These are phyloP conservation scores for Diaporthe longicolla DNA, from an alignment of 2,329 filamentous ascomycete species.

Conservation along the genomic window DNA sequence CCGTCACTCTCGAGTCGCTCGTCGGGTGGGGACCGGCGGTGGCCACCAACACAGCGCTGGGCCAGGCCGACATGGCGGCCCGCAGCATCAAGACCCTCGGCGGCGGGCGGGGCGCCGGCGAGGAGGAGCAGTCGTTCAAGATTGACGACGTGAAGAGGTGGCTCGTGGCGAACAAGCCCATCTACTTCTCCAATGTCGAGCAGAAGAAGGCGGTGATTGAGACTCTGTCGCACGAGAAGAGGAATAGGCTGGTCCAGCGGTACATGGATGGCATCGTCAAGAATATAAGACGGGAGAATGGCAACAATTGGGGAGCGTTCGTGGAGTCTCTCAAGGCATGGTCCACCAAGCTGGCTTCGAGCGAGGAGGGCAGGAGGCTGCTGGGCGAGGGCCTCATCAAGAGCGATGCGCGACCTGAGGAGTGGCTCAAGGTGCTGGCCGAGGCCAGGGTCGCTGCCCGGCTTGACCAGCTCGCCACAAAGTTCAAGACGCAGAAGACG, in stretches of 20 bases:
- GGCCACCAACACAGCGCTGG: conserved; percentile 50
- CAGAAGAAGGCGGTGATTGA: conserved; percentile 46
- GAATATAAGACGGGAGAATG: conserved; percentile 25
- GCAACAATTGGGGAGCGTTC: conserved; percentile 36
- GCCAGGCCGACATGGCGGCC: conserved; percentile 52
- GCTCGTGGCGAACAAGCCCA: conserved; percentile 49
- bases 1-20: conserved; percentile 52
- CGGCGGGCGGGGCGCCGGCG: conserved; percentile 53
- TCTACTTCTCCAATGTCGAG: conserved; percentile 55
- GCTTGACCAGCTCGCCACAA: neutral
- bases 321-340: conserved; percentile 29
- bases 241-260: conserved; percentile 40
- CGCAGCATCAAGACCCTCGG: conserved; percentile 57
- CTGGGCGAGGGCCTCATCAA: conserved; percentile 1
- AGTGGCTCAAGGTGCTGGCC: conserved; percentile 12
- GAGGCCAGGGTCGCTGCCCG: neutral
- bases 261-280: conserved; percentile 54
- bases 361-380: conserved; percentile 12
- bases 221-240: conserved; percentile 44
- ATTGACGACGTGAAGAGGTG: conserved; percentile 47
- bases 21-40: conserved; percentile 56
- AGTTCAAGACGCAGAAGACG: conserved; percentile 41
- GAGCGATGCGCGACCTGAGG: conserved; percentile 18
- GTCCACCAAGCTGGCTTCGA: conserved; percentile 12
- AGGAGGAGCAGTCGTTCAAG: conserved; percentile 44